These are phyloP conservation scores for Grigorovia humatica DNA, from an alignment of 805 yeast genomes.

Conservation along the genomic window DNA sequence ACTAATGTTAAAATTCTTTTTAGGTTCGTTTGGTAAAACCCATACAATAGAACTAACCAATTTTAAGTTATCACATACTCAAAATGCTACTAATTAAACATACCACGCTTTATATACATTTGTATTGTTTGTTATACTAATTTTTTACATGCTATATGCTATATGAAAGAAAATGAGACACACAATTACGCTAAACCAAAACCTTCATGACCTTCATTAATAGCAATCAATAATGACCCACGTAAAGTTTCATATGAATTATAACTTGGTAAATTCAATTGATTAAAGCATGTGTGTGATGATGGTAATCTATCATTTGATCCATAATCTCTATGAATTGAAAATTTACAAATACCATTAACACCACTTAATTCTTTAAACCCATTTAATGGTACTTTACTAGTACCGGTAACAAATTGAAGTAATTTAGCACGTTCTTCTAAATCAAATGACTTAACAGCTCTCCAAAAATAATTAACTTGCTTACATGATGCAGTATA, in stretches of 20 bases:
- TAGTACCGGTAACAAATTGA: slow-evolving; percentile 95
- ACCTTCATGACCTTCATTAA: slow-evolving; percentile 93
- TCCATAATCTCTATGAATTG: slow-evolving; percentile 84
- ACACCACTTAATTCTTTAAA: slow-evolving; percentile 84
- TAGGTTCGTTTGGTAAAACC: too few species aligned
- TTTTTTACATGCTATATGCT: not conserved
- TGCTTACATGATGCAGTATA: slow-evolving; percentile 77
- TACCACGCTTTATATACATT: not conserved
- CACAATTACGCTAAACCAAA: slow-evolving; percentile 47
- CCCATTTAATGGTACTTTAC: slow-evolving; percentile 91
- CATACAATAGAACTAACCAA: too few species aligned
- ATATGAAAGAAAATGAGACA: too few species aligned
- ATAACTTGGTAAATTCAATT: slow-evolving; percentile 86
- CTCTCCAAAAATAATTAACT: slow-evolving; percentile 96
- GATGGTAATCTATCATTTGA: slow-evolving; percentile 80
- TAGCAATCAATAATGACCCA: slow-evolving; percentile 69
- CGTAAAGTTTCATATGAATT: slow-evolving; percentile 80
- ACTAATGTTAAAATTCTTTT: too few species aligned
- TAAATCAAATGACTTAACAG: slow-evolving; percentile 83
- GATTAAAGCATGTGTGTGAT: slow-evolving; percentile 95
- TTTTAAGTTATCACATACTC: too few species aligned
- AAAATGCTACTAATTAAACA: too few species aligned
- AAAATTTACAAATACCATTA: slow-evolving; percentile 74
- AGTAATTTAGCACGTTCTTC: slow-evolving; percentile 90
- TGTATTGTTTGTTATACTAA: not conserved